phyloP scores from a whole-genome alignment of 441 rosid species.

The Pelargonium myrrhifolium region DNA sequence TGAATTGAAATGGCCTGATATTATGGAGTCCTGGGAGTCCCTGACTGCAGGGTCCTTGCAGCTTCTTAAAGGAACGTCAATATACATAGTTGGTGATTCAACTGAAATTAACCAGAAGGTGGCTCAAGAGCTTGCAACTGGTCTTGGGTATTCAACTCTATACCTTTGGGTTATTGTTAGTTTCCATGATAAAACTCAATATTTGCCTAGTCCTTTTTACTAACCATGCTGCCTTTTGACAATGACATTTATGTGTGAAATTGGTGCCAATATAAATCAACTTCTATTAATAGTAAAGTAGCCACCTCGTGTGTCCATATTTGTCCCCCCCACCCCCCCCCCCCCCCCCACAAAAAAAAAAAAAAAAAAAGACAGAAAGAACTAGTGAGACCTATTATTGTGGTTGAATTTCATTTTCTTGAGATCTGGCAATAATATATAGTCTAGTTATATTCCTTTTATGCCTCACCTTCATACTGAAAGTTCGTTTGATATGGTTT shows the following conservation, averaged over 20 bases:
- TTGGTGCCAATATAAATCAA: neutral
- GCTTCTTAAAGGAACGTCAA: constrained; percentile 82
- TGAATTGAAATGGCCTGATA: constrained; percentile 81
- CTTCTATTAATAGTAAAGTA: neutral
- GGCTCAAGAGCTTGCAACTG: constrained; percentile 65
- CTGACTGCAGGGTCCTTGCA: constrained; percentile 67
- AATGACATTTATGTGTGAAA: neutral
- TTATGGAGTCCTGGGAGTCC: constrained; percentile 89
- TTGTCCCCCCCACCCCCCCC: too few species aligned
- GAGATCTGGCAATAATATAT: neutral
- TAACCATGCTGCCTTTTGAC: neutral
- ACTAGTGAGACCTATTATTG: neutral
- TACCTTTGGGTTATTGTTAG: constrained; percentile 7
- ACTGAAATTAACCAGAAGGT: constrained; percentile 75
- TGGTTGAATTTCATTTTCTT: neutral
- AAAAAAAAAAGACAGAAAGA: neutral
- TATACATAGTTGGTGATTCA: constrained; percentile 65
- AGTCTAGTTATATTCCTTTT: constrained; percentile 1
- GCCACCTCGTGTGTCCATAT: neutral
- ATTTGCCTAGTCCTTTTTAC: neutral
- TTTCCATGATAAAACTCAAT: neutral
- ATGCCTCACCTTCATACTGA: constrained; percentile 1
- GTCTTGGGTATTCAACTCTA: constrained; percentile 55
- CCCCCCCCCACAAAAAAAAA: too few species aligned
- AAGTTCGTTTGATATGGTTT: constrained; percentile 16